These are phyloP conservation scores for Rhodocollybia butyracea DNA, from an alignment of 768 basidiomycete genomes.

Conservation along the genomic window DNA sequence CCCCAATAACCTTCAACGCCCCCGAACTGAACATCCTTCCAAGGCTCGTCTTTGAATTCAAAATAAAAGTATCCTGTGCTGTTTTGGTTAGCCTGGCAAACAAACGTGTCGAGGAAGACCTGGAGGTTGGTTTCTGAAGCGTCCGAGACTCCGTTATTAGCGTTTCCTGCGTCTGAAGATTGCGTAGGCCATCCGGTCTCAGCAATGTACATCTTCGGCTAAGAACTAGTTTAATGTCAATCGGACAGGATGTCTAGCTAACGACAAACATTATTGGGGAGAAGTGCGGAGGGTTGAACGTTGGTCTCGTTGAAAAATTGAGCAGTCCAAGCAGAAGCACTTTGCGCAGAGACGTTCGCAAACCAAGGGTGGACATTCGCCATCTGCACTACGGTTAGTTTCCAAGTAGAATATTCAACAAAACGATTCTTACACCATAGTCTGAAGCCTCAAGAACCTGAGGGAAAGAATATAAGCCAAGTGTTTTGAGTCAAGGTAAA, in stretches of 20 bases:
- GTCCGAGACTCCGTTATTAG: slow-evolving; percentile 62
- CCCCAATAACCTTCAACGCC: slow-evolving; percentile 80
- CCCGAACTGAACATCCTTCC: slow-evolving; percentile 59
- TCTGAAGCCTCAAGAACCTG: slow-evolving; percentile 61
- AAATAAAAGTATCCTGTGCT: slow-evolving; percentile 88
- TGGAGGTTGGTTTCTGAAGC: slow-evolving; percentile 64
- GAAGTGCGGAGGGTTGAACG: slow-evolving; percentile 46
- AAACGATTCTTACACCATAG: slow-evolving; percentile 54
- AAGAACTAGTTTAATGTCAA: background rate
- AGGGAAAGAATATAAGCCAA: too few relatives aligned
- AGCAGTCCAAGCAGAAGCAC: slow-evolving; percentile 79
- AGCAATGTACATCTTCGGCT: slow-evolving; percentile 83
- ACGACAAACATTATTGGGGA: slow-evolving; percentile 49
- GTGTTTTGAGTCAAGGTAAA: too few relatives aligned
- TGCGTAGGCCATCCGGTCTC: slow-evolving; percentile 91
- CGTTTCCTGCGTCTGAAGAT: slow-evolving; percentile 57
- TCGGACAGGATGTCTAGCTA: background rate
- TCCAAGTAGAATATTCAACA: slow-evolving; percentile 3
- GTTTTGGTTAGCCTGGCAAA: slow-evolving; percentile 83
- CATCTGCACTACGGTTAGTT: slow-evolving; percentile 44
- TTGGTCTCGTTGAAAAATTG: slow-evolving; percentile 74
- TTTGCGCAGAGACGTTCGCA: slow-evolving; percentile 65
- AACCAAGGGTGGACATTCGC: slow-evolving; percentile 95
- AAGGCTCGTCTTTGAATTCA: slow-evolving; percentile 39
- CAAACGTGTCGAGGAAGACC: slow-evolving; percentile 80